These are phyloP conservation scores for Schizophyllum amplum DNA, from an alignment of 1,284 basidiomycete species.

Conservation along the genomic window DNA sequence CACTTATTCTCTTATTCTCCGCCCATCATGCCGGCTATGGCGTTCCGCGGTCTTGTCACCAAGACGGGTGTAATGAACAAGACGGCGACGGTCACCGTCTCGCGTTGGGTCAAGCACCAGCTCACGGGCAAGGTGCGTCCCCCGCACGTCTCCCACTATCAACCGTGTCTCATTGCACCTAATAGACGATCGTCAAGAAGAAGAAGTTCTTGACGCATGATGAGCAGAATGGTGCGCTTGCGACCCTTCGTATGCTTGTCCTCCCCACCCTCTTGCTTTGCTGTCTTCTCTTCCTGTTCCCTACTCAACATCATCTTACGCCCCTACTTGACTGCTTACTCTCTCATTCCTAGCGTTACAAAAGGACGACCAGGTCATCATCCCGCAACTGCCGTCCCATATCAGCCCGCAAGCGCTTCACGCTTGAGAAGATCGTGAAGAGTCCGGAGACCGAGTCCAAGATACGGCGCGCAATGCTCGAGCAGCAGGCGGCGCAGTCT, in stretches of 20 bases:
- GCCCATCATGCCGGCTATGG: conserved; percentile 63
- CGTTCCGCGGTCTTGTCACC: conserved; percentile 62
- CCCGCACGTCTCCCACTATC: not conserved
- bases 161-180: not conserved
- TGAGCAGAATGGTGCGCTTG: conserved; percentile 53
- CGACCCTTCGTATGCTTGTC: no score
- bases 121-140: conserved; percentile 62
- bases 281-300: no score
- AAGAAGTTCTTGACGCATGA: conserved; percentile 76
- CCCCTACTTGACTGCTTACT: no score
- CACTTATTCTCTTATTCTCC: no score
- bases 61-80: conserved; percentile 77
- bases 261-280: no score
- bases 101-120: conserved; percentile 58
- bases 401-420: conserved; percentile 70
- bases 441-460: conserved; percentile 50
- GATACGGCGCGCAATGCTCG: not conserved
- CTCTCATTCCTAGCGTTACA: conserved; percentile 53
- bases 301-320: no score
- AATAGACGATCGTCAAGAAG: conserved; percentile 46
- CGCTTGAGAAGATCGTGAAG: conserved; percentile 52
- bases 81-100: conserved; percentile 73
- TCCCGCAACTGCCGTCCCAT: conserved; percentile 73
- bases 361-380: conserved; percentile 59
- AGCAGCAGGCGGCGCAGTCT: not conserved